Evolutionary conservation across 495 filamentous ascomycete species (phyloP).

Genomic region (Parachaetomium inaequale): DNA sequence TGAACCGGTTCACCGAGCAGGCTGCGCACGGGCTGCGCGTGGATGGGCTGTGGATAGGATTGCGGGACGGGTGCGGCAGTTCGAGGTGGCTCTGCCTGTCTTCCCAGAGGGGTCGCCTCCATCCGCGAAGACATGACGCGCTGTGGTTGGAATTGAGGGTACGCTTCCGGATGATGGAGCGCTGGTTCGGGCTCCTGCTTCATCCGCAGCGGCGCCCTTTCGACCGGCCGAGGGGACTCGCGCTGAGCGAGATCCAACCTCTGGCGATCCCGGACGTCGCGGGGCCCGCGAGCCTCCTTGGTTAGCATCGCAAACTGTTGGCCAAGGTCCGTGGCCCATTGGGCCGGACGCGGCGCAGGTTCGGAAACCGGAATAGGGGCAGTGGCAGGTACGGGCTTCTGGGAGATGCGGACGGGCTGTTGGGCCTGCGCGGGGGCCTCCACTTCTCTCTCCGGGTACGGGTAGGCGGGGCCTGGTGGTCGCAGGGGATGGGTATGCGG

Average conservation of each 20-base stretch:
- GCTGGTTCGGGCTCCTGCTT: slow-evolving; percentile 46
- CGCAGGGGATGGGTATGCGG: slow-evolving; percentile 37
- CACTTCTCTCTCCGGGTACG: slow-evolving; percentile 30
- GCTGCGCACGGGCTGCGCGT: slow-evolving; percentile 33
- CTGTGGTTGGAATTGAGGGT: slow-evolving; percentile 30
- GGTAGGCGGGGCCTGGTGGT: slow-evolving; percentile 35
- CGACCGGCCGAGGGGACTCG: slow-evolving; percentile 31
- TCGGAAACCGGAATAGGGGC: slow-evolving; percentile 27
- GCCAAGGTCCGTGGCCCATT: slow-evolving; percentile 23
- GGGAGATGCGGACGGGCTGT: slow-evolving; percentile 25
- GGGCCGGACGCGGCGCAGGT: slow-evolving; percentile 22
- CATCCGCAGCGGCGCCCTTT: slow-evolving; percentile 34
- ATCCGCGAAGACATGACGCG: slow-evolving; percentile 34
- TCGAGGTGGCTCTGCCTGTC: slow-evolving; percentile 43
- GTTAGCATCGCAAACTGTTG: slow-evolving; percentile 23
- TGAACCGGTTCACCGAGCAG: slow-evolving; percentile 33
- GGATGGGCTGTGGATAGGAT: slow-evolving; percentile 30
- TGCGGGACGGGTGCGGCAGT: slow-evolving; percentile 34
- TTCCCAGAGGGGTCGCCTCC: slow-evolving; percentile 38
- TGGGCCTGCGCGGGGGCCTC: slow-evolving; percentile 26
- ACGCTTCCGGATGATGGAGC: slow-evolving; percentile 29
- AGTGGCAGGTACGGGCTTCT: slow-evolving; percentile 25
- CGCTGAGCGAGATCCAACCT: slow-evolving; percentile 27
- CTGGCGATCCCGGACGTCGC: slow-evolving; percentile 31
- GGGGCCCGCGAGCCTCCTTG: slow-evolving; percentile 20